These are phyloP conservation scores for Cladosporium velox DNA, from an alignment of 2,329 filamentous ascomycete genomes.

Conservation along the genomic window DNA sequence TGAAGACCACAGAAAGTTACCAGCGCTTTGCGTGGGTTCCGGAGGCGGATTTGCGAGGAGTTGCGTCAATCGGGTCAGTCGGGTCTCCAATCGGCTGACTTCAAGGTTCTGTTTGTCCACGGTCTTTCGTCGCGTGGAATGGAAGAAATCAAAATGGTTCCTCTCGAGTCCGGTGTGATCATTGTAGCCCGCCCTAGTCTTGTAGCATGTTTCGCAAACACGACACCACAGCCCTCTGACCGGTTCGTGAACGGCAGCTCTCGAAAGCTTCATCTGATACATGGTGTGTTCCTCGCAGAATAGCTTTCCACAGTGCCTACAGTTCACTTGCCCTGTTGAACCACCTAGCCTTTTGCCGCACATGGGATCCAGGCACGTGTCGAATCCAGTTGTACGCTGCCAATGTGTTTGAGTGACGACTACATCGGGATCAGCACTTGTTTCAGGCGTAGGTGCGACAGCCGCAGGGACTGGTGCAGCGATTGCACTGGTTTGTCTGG, in stretches of 20 bases:
- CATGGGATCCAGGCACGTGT: conserved; percentile 81
- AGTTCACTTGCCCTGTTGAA: conserved; percentile 84
- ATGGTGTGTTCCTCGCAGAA: conserved; percentile 99
- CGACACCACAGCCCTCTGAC: conserved; percentile 88
- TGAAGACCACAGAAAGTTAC: conserved; percentile 60
- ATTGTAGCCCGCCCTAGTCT: conserved; percentile 92
- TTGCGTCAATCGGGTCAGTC: conserved; percentile 85
- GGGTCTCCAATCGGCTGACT: conserved; percentile 85
- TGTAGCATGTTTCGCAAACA: conserved; percentile 99
- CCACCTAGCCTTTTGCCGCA: conserved; percentile 80
- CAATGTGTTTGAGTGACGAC: conserved; percentile 86
- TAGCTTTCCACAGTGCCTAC: conserved; percentile 84
- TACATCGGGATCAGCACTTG: conserved; percentile 75
- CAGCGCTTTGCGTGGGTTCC: conserved; percentile 57
- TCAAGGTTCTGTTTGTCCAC: conserved; percentile 87
- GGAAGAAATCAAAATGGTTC: conserved; percentile 73
- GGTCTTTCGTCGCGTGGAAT: conserved; percentile 68
- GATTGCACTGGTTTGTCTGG: conserved; percentile 30
- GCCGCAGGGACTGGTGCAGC: conserved; percentile 36
- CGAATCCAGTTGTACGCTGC: conserved; percentile 74
- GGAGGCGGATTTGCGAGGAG: conserved; percentile 72
- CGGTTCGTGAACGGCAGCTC: conserved; percentile 86
- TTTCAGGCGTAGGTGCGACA: conserved; percentile 28
- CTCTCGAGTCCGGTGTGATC: conserved; percentile 65
- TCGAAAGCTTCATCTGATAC: conserved; percentile 98